Evolutionary conservation across 768 basidiomycete genomes (phyloP), one percentile per base, ranked within the genome.

Genomic region (Filobasidium floriforme): DNA sequence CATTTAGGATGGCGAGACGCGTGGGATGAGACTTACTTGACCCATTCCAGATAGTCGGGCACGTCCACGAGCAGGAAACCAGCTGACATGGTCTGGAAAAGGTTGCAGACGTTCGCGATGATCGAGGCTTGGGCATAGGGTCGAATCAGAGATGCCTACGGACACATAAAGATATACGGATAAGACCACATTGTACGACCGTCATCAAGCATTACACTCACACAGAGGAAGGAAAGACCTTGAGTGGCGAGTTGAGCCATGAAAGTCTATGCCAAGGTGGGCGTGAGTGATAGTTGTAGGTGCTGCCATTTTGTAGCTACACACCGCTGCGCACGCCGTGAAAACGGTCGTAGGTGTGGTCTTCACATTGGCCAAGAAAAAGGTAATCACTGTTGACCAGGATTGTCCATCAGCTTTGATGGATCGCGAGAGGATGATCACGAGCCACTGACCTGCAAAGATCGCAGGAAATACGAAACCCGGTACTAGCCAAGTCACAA

Each of bases 41-140:
- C 74, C 82, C 82, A 83, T 3, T 71, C 62, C 22, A 81, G 71
- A 70, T 79, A 82, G 1, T 67, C 66, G 7, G 76, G 76, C 5
- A 76, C 75, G 64, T 73, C 60, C 66, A 64, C 26, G 68, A 57
- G 66, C 29, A 76, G 29, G 65, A 70, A 74, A 18, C 76, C 76
- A 6, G 71, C 66, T 1, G 72, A 64, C 51, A 75, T 70, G 41
- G 71, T 62, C 63, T 75, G 67, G 66, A 73, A 73, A 1, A 73
- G 73, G 29, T 63, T 57, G 24, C 66, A 18, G 12, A 66, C 71
- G 62, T 79, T 80, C 0, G 76, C 79, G 46, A 78, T 63, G n/a
- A 79, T 62, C 0, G 77, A 76, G 1, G 80, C 80, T 41, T 70
- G 66, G 0, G 80, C 79, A 51, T 78, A 80, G 11, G 67, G 66